A percentile compares a stretch with the other conserved stretches of the same genome.
Evolutionary conservation across 768 basidiomycete species (phyloP).

Genomic region (Amanita pseudoporphyria): DNA sequence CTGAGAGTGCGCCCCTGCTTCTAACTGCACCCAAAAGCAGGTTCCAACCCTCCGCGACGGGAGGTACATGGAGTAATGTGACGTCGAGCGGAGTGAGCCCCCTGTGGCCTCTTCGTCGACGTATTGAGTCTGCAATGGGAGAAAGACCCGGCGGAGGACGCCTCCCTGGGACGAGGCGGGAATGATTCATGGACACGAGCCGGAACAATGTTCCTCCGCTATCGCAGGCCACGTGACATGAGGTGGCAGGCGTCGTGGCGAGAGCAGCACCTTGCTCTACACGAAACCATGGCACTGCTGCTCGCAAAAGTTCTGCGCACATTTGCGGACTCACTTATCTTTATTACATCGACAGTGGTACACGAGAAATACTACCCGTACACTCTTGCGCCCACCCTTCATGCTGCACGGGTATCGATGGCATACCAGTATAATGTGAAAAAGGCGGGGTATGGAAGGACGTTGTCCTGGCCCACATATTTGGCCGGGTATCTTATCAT

Average conservation of each 20-base stretch:
- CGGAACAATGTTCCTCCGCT: neutral
- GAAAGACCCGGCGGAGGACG: conserved; percentile 34
- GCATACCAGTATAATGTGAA: conserved; percentile 31
- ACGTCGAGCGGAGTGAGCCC: conserved; percentile 43
- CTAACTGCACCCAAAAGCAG: conserved; percentile 39
- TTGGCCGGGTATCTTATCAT: conserved; percentile 37
- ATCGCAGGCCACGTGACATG: neutral
- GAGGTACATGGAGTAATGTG: conserved; percentile 37
- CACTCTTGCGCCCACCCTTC: conserved; percentile 28
- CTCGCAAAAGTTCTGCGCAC: neutral
- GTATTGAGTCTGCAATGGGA: conserved; percentile 37
- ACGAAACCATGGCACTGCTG: neutral
- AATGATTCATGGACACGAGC: conserved; percentile 8
- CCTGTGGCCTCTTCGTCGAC: conserved; percentile 35
- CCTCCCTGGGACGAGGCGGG: conserved; percentile 34
- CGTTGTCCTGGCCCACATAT: conserved; percentile 34
- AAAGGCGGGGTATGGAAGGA: conserved; percentile 13
- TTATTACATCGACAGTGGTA: conserved; percentile 23
- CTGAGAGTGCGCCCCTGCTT: conserved; percentile 35
- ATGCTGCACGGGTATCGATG: conserved; percentile 35
- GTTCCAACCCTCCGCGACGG: conserved; percentile 42
- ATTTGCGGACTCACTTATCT: conserved; percentile 10
- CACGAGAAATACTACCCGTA: conserved; percentile 32
- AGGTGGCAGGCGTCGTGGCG: too few relatives aligned
- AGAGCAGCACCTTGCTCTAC: too few relatives aligned